These are phyloP conservation scores for Carpinus fangiana DNA, from an alignment of 306 rosid species.

Conservation along the genomic window DNA sequence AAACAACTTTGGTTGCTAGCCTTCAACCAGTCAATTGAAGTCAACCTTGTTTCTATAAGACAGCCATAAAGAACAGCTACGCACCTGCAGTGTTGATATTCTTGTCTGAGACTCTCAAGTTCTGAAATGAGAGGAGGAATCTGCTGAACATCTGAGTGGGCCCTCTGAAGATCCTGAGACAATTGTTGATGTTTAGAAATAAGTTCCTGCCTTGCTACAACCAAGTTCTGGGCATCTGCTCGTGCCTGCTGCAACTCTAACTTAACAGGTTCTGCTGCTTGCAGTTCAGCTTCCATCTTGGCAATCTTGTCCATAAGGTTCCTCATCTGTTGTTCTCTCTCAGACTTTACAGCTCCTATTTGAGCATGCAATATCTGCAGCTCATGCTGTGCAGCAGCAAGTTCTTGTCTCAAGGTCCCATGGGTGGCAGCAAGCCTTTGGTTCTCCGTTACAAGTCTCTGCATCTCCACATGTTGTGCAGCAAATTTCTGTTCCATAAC, in stretches of 20 bases:
- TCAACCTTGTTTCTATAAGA: neutral
- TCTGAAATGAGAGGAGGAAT: slow-evolving; percentile 71
- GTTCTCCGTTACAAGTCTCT: slow-evolving; percentile 73
- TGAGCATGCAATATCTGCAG: slow-evolving; percentile 77
- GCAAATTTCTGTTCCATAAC: slow-evolving; percentile 93
- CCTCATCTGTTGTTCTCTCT: slow-evolving; percentile 76
- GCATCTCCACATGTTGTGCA: slow-evolving; percentile 87
- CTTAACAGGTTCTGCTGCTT: slow-evolving; percentile 59
- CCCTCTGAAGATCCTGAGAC: slow-evolving; percentile 79
- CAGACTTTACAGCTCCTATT: slow-evolving; percentile 65
- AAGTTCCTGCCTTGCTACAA: slow-evolving; percentile 72
- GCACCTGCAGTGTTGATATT: slow-evolving; percentile 92
- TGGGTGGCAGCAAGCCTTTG: slow-evolving; percentile 86
- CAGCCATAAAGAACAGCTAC: slow-evolving; percentile 20
- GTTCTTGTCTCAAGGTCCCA: slow-evolving; percentile 75
- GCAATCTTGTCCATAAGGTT: slow-evolving; percentile 58
- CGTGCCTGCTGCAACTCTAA: slow-evolving; percentile 75
- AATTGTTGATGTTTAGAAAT: slow-evolving; percentile 64
- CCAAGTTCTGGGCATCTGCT: slow-evolving; percentile 67
- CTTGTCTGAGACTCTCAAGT: slow-evolving; percentile 78
- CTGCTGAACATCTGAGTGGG: slow-evolving; percentile 73
- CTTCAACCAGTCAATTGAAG: neutral
- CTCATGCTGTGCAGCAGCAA: slow-evolving; percentile 87
- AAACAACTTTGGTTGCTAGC: neutral
- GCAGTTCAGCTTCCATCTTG: slow-evolving; percentile 73